Evolutionary conservation across 129 eudicot species (phyloP).

Genomic region (Dittrichia graveolens): DNA sequence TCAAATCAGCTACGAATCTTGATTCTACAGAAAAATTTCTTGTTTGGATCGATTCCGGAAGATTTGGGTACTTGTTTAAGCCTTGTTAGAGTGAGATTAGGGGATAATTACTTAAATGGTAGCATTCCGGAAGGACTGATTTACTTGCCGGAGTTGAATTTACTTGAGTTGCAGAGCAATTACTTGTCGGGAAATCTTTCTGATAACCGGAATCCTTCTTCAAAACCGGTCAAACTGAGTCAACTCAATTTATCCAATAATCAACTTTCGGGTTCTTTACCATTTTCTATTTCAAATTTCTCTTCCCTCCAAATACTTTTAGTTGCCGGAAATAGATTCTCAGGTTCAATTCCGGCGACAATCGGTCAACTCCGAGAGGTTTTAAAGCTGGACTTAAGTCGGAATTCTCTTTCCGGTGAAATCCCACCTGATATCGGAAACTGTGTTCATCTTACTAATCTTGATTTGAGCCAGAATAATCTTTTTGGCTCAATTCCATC

Average conservation of each 20-base stretch:
- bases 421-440: slow-evolving; percentile 72
- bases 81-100: slow-evolving; percentile 80
- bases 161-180: slow-evolving; percentile 81
- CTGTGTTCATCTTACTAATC: slow-evolving; percentile 65
- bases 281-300: slow-evolving; percentile 67
- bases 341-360: slow-evolving; percentile 64
- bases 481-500: slow-evolving; percentile 71
- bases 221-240: slow-evolving; percentile 49
- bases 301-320: slow-evolving; percentile 68
- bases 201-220: slow-evolving; percentile 45
- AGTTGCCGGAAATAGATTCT: slow-evolving; percentile 66
- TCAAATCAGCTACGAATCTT: slow-evolving; percentile 61
- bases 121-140: slow-evolving; percentile 79
- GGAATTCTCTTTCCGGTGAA: slow-evolving; percentile 57
- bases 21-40: slow-evolving; percentile 69
- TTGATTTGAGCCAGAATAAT: slow-evolving; percentile 85
- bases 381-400: slow-evolving; percentile 64
- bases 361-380: slow-evolving; percentile 69
- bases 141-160: slow-evolving; percentile 76
- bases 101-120: slow-evolving; percentile 87
- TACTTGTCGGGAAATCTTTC: slow-evolving; percentile 66
- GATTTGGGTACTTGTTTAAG: slow-evolving; percentile 69
- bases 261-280: slow-evolving; percentile 70
- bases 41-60: slow-evolving; percentile 86
- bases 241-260: slow-evolving; percentile 74